phyloP scores from a whole-genome alignment of 192 early-diverging fungal genomes.

The Helicostylum pulchrum region DNA sequence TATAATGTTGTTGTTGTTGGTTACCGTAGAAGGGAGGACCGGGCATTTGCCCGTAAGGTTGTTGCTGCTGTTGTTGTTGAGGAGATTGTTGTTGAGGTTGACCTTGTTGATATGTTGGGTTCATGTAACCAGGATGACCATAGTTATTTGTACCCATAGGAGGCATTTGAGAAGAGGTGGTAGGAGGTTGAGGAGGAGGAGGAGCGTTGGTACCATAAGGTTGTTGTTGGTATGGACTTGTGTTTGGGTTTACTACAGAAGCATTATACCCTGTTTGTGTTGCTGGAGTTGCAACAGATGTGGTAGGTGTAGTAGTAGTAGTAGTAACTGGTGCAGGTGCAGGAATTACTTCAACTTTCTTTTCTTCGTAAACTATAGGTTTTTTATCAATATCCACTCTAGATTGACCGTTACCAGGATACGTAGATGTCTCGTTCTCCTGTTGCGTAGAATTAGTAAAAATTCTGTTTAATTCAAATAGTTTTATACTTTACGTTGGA shows the following conservation, averaged over 20 bases:
- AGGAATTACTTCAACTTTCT: constrained; percentile 11
- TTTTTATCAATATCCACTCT: constrained; percentile 4
- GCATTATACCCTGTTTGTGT: no score
- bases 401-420: background rate
- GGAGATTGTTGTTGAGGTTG: constrained; percentile 6
- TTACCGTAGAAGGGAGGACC: constrained; percentile 11
- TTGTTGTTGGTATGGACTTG: background rate
- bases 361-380: constrained; percentile 9
- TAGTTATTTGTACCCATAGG: constrained; percentile 9
- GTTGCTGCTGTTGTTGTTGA: constrained; percentile 17
- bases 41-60: constrained; percentile 6
- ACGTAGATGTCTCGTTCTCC: constrained; percentile 8
- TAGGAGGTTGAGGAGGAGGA: background rate
- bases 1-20: constrained; percentile 9
- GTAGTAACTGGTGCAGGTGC: background rate
- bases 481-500: constrained; percentile 7
- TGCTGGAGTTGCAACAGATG: no score
- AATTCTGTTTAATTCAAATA: no score
- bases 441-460: no score
- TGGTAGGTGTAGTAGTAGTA: background rate
- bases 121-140: constrained; percentile 4
- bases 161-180: background rate
- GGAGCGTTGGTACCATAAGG: constrained; percentile 4
- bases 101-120: background rate
- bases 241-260: background rate